Conservation (phyloP, 176 grass and related monocot species). For the Carex littledalei region DNA sequence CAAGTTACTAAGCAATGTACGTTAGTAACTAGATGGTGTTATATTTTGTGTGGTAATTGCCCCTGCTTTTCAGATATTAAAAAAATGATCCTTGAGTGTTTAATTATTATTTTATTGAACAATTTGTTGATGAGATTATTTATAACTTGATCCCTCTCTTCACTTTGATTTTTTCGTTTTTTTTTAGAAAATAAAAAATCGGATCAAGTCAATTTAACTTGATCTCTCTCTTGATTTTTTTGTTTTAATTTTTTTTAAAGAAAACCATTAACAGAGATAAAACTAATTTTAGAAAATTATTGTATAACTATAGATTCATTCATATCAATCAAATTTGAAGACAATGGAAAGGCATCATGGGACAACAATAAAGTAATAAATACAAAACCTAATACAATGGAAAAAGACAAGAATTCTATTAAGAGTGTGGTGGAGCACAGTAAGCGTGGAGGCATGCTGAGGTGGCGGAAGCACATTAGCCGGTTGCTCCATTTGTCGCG, state of each 20-base stretch:
- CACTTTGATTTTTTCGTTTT: not conserved
- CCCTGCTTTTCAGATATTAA: not conserved
- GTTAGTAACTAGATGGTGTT: not conserved
- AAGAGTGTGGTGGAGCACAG: slow-evolving; percentile 41
- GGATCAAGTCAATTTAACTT: not conserved
- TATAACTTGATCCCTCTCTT: not conserved
- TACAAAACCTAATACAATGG: not conserved
- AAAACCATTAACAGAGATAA: not conserved
- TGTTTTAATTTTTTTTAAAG: not conserved
- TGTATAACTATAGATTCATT: slow-evolving; percentile 59
- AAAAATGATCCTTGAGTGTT: not conserved
- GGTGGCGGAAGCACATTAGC: slow-evolving; percentile 71
- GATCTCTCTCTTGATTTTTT: not conserved
- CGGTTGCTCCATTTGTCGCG: slow-evolving; percentile 66
- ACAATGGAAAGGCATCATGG: slow-evolving; percentile 71
- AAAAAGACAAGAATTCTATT: not conserved
- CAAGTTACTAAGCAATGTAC: not conserved
- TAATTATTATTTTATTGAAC: not conserved
- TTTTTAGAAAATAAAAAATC: not conserved
- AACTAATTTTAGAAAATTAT: not conserved
- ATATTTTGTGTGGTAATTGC: not conserved
- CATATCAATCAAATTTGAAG: slow-evolving; percentile 98
- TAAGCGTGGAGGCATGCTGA: slow-evolving; percentile 37
- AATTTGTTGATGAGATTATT: not conserved
- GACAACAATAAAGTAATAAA: slow-evolving; percentile 23